These are phyloP conservation scores for Deinandra increscens DNA, from an alignment of 129 eudicot species.

Conservation along the genomic window DNA sequence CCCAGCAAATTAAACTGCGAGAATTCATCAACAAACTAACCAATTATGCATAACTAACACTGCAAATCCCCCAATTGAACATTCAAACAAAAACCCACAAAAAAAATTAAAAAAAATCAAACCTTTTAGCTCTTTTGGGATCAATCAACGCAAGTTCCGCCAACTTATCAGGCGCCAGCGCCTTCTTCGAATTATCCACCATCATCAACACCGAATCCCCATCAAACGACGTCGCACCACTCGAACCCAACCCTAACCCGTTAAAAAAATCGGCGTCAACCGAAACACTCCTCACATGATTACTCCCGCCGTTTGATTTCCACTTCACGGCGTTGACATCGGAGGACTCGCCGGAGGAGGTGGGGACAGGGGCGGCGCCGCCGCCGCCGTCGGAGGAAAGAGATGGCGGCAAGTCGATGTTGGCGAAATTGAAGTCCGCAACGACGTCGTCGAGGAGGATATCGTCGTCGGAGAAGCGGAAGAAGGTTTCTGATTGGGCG, in stretches of 20 bases:
- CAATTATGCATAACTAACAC: too few relatives aligned
- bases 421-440: constrained; percentile 54
- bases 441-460: constrained; percentile 77
- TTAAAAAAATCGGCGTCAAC: constrained; percentile 88
- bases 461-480: constrained; percentile 77
- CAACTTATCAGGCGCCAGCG: constrained; percentile 66
- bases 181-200: constrained; percentile 55
- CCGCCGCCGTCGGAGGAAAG: constrained; percentile 28
- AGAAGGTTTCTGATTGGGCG: constrained; percentile 82
- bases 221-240: constrained; percentile 50
- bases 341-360: constrained; percentile 43
- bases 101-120: not conserved
- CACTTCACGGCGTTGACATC: constrained; percentile 44
- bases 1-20: not conserved
- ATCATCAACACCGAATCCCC: constrained; percentile 43
- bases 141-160: constrained; percentile 85
- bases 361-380: constrained; percentile 24
- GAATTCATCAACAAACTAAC: too few relatives aligned
- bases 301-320: constrained; percentile 22
- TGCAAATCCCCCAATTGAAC: not conserved
- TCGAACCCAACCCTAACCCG: constrained; percentile 60
- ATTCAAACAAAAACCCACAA: not conserved
- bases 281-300: constrained; percentile 67
- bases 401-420: constrained; percentile 35
- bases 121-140: constrained; percentile 95